Conservation (phyloP, 1,139 yeast genomes). For the Lodderomyces oxycetoniae region DNA sequence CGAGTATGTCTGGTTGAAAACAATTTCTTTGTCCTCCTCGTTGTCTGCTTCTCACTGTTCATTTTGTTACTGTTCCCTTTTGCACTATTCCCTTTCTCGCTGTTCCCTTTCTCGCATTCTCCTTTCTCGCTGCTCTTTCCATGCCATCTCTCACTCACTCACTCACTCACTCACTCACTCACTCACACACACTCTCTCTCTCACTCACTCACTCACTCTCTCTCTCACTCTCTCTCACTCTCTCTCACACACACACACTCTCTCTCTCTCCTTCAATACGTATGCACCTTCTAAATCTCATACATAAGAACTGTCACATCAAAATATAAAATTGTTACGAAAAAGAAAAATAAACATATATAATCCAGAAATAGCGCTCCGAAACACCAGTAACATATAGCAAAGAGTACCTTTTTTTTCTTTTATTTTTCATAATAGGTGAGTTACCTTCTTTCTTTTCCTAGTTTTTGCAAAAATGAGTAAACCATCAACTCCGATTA, state of each 20-base stretch:
- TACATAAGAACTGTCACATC: too few relatives aligned
- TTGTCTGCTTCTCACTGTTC: not conserved
- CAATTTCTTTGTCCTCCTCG: not conserved
- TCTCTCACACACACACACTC: not conserved
- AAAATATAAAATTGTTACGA: too few relatives aligned
- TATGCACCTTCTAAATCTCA: too few relatives aligned
- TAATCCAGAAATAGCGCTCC: too few relatives aligned
- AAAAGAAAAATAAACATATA: too few relatives aligned
- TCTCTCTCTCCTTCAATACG: slow-evolving; percentile 1
- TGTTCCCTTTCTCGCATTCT: not conserved
- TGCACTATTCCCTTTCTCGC: not conserved
- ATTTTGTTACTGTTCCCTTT: not conserved
- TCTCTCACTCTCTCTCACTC: not conserved
- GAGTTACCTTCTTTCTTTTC: too few relatives aligned
- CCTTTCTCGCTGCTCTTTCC: not conserved
- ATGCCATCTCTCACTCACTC: not conserved
- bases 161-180: not conserved
- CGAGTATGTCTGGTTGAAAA: not conserved
- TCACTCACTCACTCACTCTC: not conserved
- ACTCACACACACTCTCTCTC: not conserved
- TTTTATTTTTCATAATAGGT: too few relatives aligned
- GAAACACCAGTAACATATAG: too few relatives aligned
- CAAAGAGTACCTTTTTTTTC: too few relatives aligned
- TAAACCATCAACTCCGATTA: slow-evolving; percentile 35
- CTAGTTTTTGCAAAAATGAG: slow-evolving; percentile 10